Conservation (phyloP, 23 red algal species). For the Gracilaria domingensis region DNA sequence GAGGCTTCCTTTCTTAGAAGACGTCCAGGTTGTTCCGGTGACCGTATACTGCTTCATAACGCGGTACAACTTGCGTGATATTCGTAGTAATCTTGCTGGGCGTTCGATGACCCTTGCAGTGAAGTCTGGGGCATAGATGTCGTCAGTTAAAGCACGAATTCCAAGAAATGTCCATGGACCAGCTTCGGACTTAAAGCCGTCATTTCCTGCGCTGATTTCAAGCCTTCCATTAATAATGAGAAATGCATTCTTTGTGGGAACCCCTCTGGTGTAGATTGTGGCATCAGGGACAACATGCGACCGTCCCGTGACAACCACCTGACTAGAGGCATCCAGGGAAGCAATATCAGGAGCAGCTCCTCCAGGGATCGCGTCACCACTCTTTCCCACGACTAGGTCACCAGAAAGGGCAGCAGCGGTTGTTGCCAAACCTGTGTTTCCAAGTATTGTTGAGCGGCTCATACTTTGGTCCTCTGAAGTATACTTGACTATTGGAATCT, state of each 20-base stretch:
- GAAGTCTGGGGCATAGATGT: conserved; percentile 96
- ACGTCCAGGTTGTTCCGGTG: not conserved
- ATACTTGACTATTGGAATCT: conserved; percentile 70
- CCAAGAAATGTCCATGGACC: conserved; percentile 95
- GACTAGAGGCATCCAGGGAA: conserved; percentile 25
- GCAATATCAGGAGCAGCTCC: not conserved
- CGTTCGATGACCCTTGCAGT: conserved; percentile 83
- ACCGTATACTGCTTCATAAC: conserved; percentile 59
- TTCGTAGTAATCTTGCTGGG: conserved; percentile 81
- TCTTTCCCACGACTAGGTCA: not conserved
- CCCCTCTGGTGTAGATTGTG: conserved; percentile 81
- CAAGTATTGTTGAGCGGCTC: not conserved
- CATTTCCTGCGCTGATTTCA: conserved; percentile 77
- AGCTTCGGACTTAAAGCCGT: conserved; percentile 77
- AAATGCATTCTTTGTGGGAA: conserved; percentile 87
- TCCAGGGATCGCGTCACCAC: not conserved
- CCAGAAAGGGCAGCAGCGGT: not conserved
- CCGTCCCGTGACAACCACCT: not conserved
- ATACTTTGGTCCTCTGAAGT: conserved; percentile 20
- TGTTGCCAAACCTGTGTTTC: not conserved
- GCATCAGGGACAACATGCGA: conserved; percentile 38
- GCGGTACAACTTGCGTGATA: conserved; percentile 76
- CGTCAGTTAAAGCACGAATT: conserved; percentile 75
- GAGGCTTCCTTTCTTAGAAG: conserved; percentile 5
- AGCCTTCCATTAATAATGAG: conserved; percentile 89